Percentiles rank a stretch among this genome's conserved stretches.
These are phyloP conservation scores for Raddia distichophylla DNA, from an alignment of 176 grass and related monocot genomes.

Conservation along the genomic window DNA sequence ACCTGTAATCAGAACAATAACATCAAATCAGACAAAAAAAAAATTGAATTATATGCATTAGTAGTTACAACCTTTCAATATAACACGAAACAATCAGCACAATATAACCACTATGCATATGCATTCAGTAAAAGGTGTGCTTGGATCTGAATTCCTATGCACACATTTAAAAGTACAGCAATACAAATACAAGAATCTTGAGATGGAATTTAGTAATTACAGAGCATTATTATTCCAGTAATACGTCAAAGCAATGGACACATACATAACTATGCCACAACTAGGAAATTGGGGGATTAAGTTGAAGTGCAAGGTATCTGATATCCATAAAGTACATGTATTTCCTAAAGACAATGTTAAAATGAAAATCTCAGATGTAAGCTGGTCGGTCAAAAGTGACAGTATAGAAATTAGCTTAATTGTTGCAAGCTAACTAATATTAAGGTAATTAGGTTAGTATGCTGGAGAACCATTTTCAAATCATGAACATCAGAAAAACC, in stretches of 20 bases:
- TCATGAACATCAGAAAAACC: slow-evolving; percentile 7
- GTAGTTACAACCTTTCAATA: slow-evolving; percentile 12
- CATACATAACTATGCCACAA: background rate
- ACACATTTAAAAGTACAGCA: slow-evolving; percentile 5
- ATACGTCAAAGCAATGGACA: background rate
- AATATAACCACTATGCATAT: background rate
- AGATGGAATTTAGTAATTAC: background rate
- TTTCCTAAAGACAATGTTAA: slow-evolving; percentile 33
- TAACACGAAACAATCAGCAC: slow-evolving; percentile 32
- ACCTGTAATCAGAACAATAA: slow-evolving; percentile 59
- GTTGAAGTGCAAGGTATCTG: background rate
- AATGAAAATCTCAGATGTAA: slow-evolving; percentile 18
- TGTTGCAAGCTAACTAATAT: background rate
- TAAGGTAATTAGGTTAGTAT: slow-evolving; percentile 18
- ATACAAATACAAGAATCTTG: background rate
- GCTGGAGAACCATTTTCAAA: slow-evolving; percentile 21
- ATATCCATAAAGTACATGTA: slow-evolving; percentile 8
- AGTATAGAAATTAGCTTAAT: background rate
- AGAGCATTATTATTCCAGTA: slow-evolving; percentile 19
- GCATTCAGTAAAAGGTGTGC: slow-evolving; percentile 14
- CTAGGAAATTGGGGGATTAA: background rate
- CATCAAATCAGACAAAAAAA: slow-evolving; percentile 30
- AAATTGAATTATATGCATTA: slow-evolving; percentile 11
- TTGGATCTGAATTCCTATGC: slow-evolving; percentile 7
- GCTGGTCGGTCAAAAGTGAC: slow-evolving; percentile 6